phyloP scores from a whole-genome alignment of 768 basidiomycete genomes.

The Trametes cubensis region DNA sequence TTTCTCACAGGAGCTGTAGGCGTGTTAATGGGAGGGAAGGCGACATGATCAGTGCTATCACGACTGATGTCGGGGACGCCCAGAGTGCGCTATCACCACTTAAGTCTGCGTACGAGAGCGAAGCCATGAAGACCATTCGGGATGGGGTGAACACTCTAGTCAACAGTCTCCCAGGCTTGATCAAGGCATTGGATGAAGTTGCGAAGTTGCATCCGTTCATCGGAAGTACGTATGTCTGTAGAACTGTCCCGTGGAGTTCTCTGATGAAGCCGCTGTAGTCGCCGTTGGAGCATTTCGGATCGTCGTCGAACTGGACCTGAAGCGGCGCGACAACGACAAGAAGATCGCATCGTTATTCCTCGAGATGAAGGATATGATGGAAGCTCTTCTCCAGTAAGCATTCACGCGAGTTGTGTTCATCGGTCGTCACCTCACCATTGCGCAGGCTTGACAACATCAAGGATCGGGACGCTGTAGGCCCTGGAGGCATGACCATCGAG shows the following conservation, averaged over 20 bases:
- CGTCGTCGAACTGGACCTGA: constrained; percentile 51
- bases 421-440: background rate
- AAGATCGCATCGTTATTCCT: constrained; percentile 49
- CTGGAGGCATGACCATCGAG: constrained; percentile 39
- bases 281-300: constrained; percentile 53
- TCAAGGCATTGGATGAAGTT: constrained; percentile 30
- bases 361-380: constrained; percentile 57
- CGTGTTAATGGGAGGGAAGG: background rate
- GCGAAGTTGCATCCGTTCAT: constrained; percentile 32
- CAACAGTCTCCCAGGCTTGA: constrained; percentile 25
- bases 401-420: background rate
- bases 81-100: constrained; percentile 1
- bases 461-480: constrained; percentile 35
- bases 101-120: constrained; percentile 19
- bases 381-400: constrained; percentile 47
- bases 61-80: background rate
- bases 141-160: constrained; percentile 25
- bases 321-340: constrained; percentile 53
- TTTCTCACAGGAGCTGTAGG: background rate
- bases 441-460: constrained; percentile 38
- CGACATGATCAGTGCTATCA: background rate
- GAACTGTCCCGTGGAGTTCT: too few relatives aligned
- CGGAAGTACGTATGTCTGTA: constrained; percentile 14
- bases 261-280: constrained; percentile 35
- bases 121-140: constrained; percentile 19